Conservation (phyloP, 768 basidiomycete species). For the Tylopilus subfusipes region DNA sequence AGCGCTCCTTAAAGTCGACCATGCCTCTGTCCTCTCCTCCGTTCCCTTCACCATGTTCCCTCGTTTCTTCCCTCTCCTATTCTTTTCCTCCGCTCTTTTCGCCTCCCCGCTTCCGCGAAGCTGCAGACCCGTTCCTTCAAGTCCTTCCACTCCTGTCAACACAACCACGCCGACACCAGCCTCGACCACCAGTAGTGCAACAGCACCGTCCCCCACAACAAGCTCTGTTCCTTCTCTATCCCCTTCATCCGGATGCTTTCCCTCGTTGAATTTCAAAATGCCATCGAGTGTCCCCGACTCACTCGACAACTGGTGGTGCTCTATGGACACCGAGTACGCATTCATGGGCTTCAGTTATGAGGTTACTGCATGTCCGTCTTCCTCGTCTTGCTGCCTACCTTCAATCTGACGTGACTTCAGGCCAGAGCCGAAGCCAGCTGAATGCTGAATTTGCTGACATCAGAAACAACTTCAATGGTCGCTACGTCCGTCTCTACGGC, state of each 20-base stretch:
- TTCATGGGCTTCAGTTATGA: constrained; percentile 80
- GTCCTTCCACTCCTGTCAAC: background rate
- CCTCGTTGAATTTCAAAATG: constrained; percentile 48
- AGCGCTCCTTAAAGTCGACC: constrained; percentile 4
- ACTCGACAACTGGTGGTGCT: constrained; percentile 61
- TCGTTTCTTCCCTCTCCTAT: background rate
- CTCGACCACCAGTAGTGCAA: background rate
- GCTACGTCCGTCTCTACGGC: constrained; percentile 58
- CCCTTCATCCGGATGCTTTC: constrained; percentile 31
- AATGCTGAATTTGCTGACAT: constrained; percentile 59
- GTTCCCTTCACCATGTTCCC: constrained; percentile 11
- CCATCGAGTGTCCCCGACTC: constrained; percentile 47
- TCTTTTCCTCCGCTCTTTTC: constrained; percentile 6
- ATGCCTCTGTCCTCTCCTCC: background rate
- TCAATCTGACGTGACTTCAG: constrained; percentile 32
- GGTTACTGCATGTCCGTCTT: constrained; percentile 53
- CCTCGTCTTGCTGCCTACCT: background rate
- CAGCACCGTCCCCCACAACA: background rate
- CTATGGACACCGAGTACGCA: constrained; percentile 59
- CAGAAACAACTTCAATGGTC: constrained; percentile 52
- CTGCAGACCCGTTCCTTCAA: constrained; percentile 3
- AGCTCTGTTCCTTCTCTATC: background rate
- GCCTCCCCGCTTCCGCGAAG: constrained; percentile 15
- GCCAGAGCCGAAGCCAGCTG: constrained; percentile 53
- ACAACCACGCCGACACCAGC: background rate